Base-by-base conservation (phyloP, 306 rosid species). In the Citrullus mucosospermus region DNA sequence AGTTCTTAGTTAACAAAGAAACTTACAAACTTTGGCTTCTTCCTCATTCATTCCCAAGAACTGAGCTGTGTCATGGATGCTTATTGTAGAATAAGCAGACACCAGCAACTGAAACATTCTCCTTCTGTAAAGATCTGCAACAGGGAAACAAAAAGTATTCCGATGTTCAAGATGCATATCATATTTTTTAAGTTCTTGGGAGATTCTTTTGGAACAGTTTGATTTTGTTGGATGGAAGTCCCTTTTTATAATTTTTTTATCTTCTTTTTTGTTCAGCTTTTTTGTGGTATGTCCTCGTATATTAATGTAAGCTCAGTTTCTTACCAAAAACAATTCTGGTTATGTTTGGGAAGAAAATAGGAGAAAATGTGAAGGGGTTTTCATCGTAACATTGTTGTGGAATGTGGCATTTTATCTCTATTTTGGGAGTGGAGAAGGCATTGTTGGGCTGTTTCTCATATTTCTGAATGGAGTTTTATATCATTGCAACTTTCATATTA, bases 41-140 rank as follows among this genome's bases (percentile, higher is more conserved):
- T 87, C 96, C 82, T 88, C 90, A 1, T 61, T 90, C 99, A 88
- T 95, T 60, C 97, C 97, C 66, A 95, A 72, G 85, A 91, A 96
- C 85, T 84, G 82, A 83, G 97, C 93, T 55, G 93, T 56, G 78
- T 92, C 93, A 55, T 85, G 86, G 82, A 96, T 69, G 84, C 92
- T 86, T 87, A 96, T 91, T 18, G 98, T 91, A 55, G 98, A 96
- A 86, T 91, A 96, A 34, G 97, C 99, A 79, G 96, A 88, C 83
- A 82, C 85, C 83, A 96, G 82, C 79, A 96, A 85, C 88, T 89
- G 92, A 90, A 92, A 96, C 88, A 91, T 88, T 89, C 86, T 87
- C 85, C 84, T 90, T 44, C 92, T 90, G 89, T 91, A 91, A 79
- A 90, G 96, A 70, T 90, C 97, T 96, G 93, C 76, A 88, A 80